A percentile compares a stretch with the other conserved stretches of the same genome.
These are phyloP conservation scores for Rhizopogon rudus DNA, from an alignment of 768 basidiomycete species.

Conservation along the genomic window DNA sequence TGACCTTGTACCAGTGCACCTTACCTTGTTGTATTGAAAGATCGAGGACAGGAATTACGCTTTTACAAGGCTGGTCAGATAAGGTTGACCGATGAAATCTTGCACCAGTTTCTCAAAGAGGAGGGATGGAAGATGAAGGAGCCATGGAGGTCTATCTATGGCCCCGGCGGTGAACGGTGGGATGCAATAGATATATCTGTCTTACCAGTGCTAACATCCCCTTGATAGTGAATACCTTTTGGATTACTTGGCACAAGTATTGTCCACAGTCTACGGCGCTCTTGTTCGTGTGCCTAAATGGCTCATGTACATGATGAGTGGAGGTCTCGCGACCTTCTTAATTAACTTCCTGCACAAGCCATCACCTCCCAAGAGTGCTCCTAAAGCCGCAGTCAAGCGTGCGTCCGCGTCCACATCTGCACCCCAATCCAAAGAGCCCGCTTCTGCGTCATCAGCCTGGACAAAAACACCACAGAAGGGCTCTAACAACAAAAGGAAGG, in stretches of 20 bases:
- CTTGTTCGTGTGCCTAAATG: constrained; percentile 61
- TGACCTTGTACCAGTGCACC: constrained; percentile 54
- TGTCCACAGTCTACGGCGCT: constrained; percentile 49
- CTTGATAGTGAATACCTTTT: constrained; percentile 59
- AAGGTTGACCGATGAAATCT: constrained; percentile 49
- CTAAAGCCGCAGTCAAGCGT: constrained; percentile 3
- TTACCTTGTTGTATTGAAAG: constrained; percentile 59
- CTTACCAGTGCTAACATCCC: constrained; percentile 5
- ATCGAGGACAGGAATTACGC: constrained; percentile 74
- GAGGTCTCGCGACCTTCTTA: constrained; percentile 59
- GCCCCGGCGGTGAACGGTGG: constrained; percentile 75
- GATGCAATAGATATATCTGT: constrained; percentile 7
- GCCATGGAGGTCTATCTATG: constrained; percentile 65
- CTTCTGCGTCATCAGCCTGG: constrained; percentile 5
- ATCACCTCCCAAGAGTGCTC: constrained; percentile 4
- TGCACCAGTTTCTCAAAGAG: constrained; percentile 62
- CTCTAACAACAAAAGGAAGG: constrained; percentile 25
- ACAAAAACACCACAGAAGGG: constrained; percentile 14
- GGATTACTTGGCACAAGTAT: constrained; percentile 47
- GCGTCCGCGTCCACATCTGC: neutral
- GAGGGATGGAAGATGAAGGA: constrained; percentile 59
- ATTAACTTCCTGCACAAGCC: constrained; percentile 59
- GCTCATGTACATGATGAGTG: constrained; percentile 63
- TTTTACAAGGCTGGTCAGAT: constrained; percentile 70
- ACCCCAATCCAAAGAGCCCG: constrained; percentile 2